Conservation (phyloP, 306 rosid genomes). For the Fragaria nilgerrensis region DNA sequence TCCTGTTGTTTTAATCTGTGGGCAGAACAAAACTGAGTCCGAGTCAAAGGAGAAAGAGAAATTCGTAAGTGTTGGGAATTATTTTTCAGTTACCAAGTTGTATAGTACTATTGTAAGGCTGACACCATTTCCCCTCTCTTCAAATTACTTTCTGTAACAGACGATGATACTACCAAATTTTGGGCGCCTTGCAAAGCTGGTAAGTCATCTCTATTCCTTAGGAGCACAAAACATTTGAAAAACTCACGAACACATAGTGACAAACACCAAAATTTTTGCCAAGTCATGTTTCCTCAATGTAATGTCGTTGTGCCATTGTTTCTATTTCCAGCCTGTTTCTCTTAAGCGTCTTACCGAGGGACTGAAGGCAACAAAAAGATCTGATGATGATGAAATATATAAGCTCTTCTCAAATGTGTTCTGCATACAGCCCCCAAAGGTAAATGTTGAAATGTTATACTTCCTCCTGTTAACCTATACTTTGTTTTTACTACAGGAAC, state of each 20-base stretch:
- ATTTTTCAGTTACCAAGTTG: constrained; percentile 15
- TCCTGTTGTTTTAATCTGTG: constrained; percentile 87
- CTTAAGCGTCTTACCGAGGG: constrained; percentile 80
- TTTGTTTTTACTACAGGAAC: not conserved
- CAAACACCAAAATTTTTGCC: not conserved
- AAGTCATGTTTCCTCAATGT: not conserved
- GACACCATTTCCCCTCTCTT: constrained; percentile 4
- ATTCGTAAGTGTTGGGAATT: constrained; percentile 58
- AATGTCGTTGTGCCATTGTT: not conserved
- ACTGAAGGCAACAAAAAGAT: constrained; percentile 64
- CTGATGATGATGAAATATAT: constrained; percentile 64
- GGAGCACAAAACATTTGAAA: not conserved
- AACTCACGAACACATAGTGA: not conserved
- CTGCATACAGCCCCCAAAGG: constrained; percentile 79
- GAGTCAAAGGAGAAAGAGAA: constrained; percentile 87
- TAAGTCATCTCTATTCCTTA: constrained; percentile 38
- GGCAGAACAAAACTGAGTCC: constrained; percentile 85
- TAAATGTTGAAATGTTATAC: constrained; percentile 25
- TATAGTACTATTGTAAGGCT: not conserved
- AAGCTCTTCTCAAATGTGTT: constrained; percentile 83
- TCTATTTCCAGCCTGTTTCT: constrained; percentile 68
- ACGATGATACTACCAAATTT: constrained; percentile 92
- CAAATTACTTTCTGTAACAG: constrained; percentile 35
- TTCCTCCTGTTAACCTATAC: not conserved
- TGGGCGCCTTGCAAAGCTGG: constrained; percentile 88